Evolutionary conservation across 768 basidiomycete genomes (phyloP).

Genomic region (Mycena sanguinolenta): DNA sequence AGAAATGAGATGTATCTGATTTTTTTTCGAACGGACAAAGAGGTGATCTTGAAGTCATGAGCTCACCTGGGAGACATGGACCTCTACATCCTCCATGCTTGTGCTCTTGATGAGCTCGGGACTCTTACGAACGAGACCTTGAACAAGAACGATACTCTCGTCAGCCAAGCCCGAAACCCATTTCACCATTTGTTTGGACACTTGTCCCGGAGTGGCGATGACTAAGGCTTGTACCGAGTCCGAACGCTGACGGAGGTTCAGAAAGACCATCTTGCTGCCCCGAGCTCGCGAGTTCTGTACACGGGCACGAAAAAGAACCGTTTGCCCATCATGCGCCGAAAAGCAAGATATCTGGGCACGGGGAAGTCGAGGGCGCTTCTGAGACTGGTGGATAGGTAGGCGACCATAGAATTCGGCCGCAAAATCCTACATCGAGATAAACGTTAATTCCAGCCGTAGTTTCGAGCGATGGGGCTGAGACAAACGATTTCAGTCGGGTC

Average conservation of each 20-base stretch:
- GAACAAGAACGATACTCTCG: constrained; percentile 93
- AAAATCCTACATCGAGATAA: constrained; percentile 69
- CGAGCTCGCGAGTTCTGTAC: constrained; percentile 93
- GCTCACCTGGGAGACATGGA: constrained; percentile 84
- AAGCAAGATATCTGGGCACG: constrained; percentile 78
- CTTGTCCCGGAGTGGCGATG: constrained; percentile 74
- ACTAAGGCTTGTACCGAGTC: constrained; percentile 91
- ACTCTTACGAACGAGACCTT: constrained; percentile 84
- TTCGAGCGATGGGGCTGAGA: constrained; percentile 10
- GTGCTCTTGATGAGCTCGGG: constrained; percentile 92
- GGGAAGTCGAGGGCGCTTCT: constrained; percentile 72
- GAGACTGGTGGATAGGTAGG: constrained; percentile 92
- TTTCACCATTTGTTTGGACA: constrained; percentile 98
- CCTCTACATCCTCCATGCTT: constrained; percentile 87
- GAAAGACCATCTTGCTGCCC: constrained; percentile 95
- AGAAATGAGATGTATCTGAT: constrained; percentile 86
- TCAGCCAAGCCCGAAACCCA: constrained; percentile 83
- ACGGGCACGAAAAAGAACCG: constrained; percentile 88
- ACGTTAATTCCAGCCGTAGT: constrained; percentile 17
- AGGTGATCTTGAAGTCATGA: too few relatives aligned
- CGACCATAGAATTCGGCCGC: constrained; percentile 87
- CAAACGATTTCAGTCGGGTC: constrained; percentile 75
- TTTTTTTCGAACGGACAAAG: constrained; percentile 14
- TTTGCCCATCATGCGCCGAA: constrained; percentile 75
- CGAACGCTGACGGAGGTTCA: constrained; percentile 90